Base-by-base conservation (phyloP, 495 filamentous ascomycete genomes). In the Clohesyomyces aquaticus region DNA sequence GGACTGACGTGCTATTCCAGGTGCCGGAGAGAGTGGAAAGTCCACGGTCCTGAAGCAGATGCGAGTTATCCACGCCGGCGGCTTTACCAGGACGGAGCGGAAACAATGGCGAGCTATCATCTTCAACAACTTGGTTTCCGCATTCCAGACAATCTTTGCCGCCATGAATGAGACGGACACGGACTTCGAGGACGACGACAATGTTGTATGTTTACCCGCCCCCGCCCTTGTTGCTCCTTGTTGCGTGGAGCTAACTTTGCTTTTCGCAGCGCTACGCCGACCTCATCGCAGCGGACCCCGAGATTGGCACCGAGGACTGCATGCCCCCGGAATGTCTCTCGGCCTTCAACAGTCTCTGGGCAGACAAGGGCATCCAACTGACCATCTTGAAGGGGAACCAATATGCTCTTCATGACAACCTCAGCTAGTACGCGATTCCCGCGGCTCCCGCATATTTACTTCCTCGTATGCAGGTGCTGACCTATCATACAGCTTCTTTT, bases 41-140 rank as follows among this genome's bases (percentile, higher is more conserved):
- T 98, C 95, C 52, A 98, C 94, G 12, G 97, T 98, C 72, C 83
- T 98, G 59, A 98, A 98, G 81, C 94, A 98, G 86, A 98, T 98
- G 94, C 97, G 90, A 78, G 83, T 91, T 57, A 91, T 91, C 70
- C 87, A 91, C 75, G 87, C 90, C 73, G 88, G 88, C 61, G 88
- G 88, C 65, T 91, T 91, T 74, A 88, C 85, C 55, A 85, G 86
- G 75, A 86, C 88, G 71, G 88, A 91, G 76, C 82, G 88, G 60
- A 88, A 91, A 73, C 89, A 87, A 22, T 90, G 89, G 87, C 94
- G 95, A 75, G 92, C 96, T 77, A 96, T 96, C 77, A 96, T 97
- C 79, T 96, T 96, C 84, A 96, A 91, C 83, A 96, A 97, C 94
- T 26, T 93, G 93, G 81, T 96, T 90, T 45, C 96, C 91, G 91